Evolutionary conservation across 2,329 filamentous ascomycete species (phyloP), one percentile per base, ranked within the genome.

Genomic region (Colletotrichum plurivorum): DNA sequence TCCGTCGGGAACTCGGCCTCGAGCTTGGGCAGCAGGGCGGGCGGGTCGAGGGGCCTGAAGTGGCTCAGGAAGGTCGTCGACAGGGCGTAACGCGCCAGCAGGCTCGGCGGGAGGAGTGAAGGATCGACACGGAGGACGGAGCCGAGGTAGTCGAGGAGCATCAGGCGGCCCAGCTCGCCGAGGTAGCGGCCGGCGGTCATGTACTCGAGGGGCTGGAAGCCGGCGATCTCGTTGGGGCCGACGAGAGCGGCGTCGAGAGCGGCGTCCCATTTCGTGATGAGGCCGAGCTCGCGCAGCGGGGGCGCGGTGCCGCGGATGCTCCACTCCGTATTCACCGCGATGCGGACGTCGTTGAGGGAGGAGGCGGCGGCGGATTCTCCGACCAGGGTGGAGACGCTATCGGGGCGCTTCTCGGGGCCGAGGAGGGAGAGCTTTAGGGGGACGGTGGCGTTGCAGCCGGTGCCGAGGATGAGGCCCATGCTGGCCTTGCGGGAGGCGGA

Each of bases 321-420:
- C 91, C 92, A 95, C 79, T 96, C 93, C 0, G 93, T 95, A 76
- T 95, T 95, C 71, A 95, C 89, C 5, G 93, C 88, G 15, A 94
- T 90, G 72, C 89, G 90, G n/a, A 87, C 82, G 7, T 92, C 84
- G 13, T 36, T 9, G 31, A 36, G 31, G 31, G 31, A 36, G 31
- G 31, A 36, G 10, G 84, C 80, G 1, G 83, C 72, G 13, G 41
- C 13, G 22, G 71, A 73, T 71, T 83, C 81, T 9, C 81, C 84
- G 16, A 84, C 84, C 43, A 88, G 79, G 7, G 85, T 79, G 69
- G 83, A 83, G 53, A 89, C 80, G 49, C 80, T 84, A 71, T 74
- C 79, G 58, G 82, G 89, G 73, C 83, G 79, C 77, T 95, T 95
- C 64, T 84, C 86, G 9, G 86, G 82, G 70, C 92, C 88, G 18